These are phyloP conservation scores for Rhizopogon rudus DNA, from an alignment of 768 basidiomycete genomes.

Conservation along the genomic window DNA sequence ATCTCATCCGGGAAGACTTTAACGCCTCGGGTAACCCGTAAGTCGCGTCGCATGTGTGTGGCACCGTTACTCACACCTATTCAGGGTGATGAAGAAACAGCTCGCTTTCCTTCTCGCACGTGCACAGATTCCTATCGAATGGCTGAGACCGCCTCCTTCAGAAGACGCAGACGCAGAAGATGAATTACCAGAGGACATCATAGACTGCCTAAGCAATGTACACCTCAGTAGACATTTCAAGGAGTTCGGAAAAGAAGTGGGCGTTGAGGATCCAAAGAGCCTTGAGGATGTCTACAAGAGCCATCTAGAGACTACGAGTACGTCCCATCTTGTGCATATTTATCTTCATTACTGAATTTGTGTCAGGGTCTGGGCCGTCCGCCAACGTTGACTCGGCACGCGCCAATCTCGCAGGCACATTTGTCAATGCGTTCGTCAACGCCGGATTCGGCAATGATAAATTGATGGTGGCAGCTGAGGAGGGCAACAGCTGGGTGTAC, in stretches of 20 bases:
- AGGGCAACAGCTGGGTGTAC: slow-evolving; percentile 98
- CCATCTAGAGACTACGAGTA: slow-evolving; percentile 88
- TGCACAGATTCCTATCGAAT: slow-evolving; percentile 85
- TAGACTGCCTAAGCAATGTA: slow-evolving; percentile 83
- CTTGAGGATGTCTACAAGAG: slow-evolving; percentile 97
- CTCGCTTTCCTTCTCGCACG: slow-evolving; percentile 92
- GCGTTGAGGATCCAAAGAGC: slow-evolving; percentile 83
- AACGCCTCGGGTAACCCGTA: slow-evolving; percentile 85
- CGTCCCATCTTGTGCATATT: slow-evolving; percentile 13
- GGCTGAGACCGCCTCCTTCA: slow-evolving; percentile 61
- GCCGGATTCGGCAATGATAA: slow-evolving; percentile 99
- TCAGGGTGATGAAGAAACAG: slow-evolving; percentile 87
- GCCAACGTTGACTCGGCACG: slow-evolving; percentile 89
- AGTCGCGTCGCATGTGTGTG: slow-evolving; percentile 25
- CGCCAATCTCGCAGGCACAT: slow-evolving; percentile 92
- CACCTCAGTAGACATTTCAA: slow-evolving; percentile 81
- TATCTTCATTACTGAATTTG: background rate
- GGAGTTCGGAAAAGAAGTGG: slow-evolving; percentile 91
- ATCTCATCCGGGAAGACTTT: slow-evolving; percentile 83
- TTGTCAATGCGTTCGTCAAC: slow-evolving; percentile 98
- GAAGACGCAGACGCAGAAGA: slow-evolving; percentile 52
- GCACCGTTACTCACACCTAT: background rate
- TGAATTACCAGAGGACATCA: slow-evolving; percentile 74
- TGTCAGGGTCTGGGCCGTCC: slow-evolving; percentile 56
- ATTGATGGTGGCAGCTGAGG: slow-evolving; percentile 94